A percentile compares a stretch with the other conserved stretches of the same genome.
Conservation (phyloP, 1,139 yeast genomes). For the Dujonia santamariae region DNA sequence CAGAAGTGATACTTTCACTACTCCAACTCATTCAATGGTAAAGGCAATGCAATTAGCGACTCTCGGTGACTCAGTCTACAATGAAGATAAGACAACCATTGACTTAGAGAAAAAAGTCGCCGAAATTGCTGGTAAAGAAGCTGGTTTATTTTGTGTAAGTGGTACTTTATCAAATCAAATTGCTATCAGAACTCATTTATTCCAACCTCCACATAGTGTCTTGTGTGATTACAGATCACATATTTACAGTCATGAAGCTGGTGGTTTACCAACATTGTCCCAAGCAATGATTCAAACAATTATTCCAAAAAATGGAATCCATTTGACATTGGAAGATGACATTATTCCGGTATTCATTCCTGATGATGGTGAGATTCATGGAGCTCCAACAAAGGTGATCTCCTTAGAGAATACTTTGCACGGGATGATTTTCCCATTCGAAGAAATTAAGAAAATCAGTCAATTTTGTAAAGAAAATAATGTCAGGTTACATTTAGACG, state of each 20-base stretch:
- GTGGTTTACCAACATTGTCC: slow-evolving; percentile 43
- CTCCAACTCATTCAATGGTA: slow-evolving; percentile 41
- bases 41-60: slow-evolving; percentile 24
- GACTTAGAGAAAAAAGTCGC: slow-evolving; percentile 35
- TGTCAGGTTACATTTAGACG: slow-evolving; percentile 41
- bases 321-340: slow-evolving; percentile 40
- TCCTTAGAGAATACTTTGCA: slow-evolving; percentile 46
- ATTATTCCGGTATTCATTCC: slow-evolving; percentile 37
- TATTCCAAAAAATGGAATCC: slow-evolving; percentile 33
- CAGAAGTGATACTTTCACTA: slow-evolving; percentile 47
- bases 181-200: slow-evolving; percentile 37
- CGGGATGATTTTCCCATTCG: slow-evolving; percentile 43
- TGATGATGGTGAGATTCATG: slow-evolving; percentile 47
- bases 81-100: slow-evolving; percentile 38
- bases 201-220: slow-evolving; percentile 45
- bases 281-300: slow-evolving; percentile 46
- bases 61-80: slow-evolving; percentile 44
- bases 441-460: slow-evolving; percentile 37
- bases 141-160: slow-evolving; percentile 42
- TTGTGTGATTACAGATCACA: slow-evolving; percentile 42
- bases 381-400: slow-evolving; percentile 46
- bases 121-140: slow-evolving; percentile 37
- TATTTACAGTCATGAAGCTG: slow-evolving; percentile 41
- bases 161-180: slow-evolving; percentile 48
- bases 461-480: slow-evolving; percentile 33